Percentiles rank a stretch among this genome's conserved stretches.
phyloP scores from a whole-genome alignment of 129 eudicot genomes.

The Pittosporum tobira region DNA sequence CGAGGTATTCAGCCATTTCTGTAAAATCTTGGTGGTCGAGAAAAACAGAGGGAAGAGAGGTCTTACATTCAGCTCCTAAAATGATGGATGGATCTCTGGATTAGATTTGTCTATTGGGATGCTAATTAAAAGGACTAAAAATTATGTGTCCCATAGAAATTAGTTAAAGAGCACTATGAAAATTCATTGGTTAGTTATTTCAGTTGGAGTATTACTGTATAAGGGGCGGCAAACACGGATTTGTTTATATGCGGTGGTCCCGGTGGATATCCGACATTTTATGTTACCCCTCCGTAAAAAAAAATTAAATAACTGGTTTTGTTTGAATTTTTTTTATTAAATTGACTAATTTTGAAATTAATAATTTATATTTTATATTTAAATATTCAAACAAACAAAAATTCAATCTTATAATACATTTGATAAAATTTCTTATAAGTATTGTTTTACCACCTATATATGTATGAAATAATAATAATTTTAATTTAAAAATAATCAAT shows the following conservation, averaged over 20 bases:
- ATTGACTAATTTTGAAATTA: too few relatives aligned
- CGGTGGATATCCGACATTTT: too few relatives aligned
- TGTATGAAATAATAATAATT: too few relatives aligned
- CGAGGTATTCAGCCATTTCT: conserved; percentile 37
- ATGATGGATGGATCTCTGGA: conserved; percentile 1
- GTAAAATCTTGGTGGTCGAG: not conserved
- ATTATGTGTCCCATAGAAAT: not conserved
- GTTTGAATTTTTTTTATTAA: too few relatives aligned
- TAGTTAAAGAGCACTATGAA: not conserved
- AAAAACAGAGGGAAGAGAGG: not conserved
- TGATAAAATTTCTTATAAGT: too few relatives aligned
- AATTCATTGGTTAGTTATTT: not conserved
- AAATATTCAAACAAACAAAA: too few relatives aligned
- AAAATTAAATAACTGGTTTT: too few relatives aligned
- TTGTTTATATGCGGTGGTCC: too few relatives aligned
- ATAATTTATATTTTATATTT: too few relatives aligned
- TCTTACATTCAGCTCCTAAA: not conserved
- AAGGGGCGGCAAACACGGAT: not conserved
- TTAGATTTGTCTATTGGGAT: not conserved
- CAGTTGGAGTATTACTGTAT: not conserved
- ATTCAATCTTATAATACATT: too few relatives aligned
- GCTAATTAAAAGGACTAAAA: not conserved
- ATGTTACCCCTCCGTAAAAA: not conserved
- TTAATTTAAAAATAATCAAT: too few relatives aligned
- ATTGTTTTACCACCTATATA: too few relatives aligned